phyloP scores from a whole-genome alignment of 1,139 yeast genomes.

The Diutina sp. region DNA sequence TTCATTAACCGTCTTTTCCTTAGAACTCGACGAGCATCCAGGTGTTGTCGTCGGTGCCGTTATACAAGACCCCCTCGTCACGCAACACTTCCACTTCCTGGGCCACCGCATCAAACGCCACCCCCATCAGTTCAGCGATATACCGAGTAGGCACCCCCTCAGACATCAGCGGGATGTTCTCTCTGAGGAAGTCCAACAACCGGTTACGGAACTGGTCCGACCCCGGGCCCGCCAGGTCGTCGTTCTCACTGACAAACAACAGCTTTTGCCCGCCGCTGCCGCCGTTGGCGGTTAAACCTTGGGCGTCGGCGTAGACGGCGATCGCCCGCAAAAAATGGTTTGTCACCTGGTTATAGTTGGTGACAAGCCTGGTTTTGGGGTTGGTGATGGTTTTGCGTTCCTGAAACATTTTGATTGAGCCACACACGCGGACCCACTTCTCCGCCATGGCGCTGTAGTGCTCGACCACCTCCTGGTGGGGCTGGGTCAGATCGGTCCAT shows the following conservation, averaged over 20 bases:
- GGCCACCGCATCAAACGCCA: slow-evolving; percentile 38
- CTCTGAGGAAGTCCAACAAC: slow-evolving; percentile 19
- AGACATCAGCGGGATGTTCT: slow-evolving; percentile 43
- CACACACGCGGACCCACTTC: slow-evolving; percentile 57
- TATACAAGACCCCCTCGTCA: slow-evolving; percentile 54
- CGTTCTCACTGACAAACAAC: slow-evolving; percentile 21
- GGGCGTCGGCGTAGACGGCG: slow-evolving; percentile 44
- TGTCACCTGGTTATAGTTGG: slow-evolving; percentile 62
- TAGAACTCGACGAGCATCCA: slow-evolving; percentile 9
- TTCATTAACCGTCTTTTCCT: too few relatives aligned
- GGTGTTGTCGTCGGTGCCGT: slow-evolving; percentile 54
- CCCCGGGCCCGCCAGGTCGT: background rate
- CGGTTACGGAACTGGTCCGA: background rate
- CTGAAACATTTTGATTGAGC: slow-evolving; percentile 59
- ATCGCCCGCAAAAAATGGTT: slow-evolving; percentile 71
- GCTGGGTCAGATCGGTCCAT: slow-evolving; percentile 47
- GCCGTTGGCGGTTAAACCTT: slow-evolving; percentile 12
- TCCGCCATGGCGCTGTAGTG: slow-evolving; percentile 16
- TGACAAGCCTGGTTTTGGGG: slow-evolving; percentile 45
- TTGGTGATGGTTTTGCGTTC: slow-evolving; percentile 56
- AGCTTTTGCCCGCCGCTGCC: slow-evolving; percentile 19
- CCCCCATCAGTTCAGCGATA: slow-evolving; percentile 41
- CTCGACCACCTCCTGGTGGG: slow-evolving; percentile 23
- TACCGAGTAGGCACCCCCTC: slow-evolving; percentile 63
- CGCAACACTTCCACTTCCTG: slow-evolving; percentile 35